Evolutionary conservation across 2,329 filamentous ascomycete genomes (phyloP).

Genomic region (Cladosporium austrohemisphaericum): DNA sequence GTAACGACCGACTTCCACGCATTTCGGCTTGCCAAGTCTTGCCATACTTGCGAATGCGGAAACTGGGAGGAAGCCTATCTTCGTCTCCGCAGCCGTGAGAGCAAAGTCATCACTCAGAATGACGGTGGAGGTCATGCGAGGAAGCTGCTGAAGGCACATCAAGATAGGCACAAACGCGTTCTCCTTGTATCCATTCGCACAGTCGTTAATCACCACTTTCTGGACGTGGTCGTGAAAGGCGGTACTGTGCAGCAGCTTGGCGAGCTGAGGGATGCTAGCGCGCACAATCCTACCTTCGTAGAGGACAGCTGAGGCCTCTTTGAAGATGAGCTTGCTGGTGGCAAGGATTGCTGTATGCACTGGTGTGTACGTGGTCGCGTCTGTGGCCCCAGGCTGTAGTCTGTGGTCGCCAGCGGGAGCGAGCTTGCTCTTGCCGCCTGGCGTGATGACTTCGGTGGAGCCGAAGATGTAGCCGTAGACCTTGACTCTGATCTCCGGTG

Average conservation of each 20-base stretch:
- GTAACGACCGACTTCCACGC: background rate
- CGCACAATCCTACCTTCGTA: slow-evolving; percentile 10
- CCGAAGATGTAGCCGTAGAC: slow-evolving; percentile 6
- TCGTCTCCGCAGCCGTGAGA: too few relatives aligned
- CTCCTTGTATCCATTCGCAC: background rate
- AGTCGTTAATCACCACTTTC: background rate
- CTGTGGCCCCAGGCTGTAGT: background rate
- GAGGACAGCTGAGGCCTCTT: slow-evolving; percentile 17
- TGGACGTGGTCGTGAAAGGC: background rate
- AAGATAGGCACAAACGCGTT: background rate
- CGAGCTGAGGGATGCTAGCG: background rate
- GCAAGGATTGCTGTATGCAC: slow-evolving; percentile 15
- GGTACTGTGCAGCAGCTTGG: background rate
- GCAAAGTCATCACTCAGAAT: slow-evolving; percentile 10
- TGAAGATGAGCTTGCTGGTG: slow-evolving; percentile 12
- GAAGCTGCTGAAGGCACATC: background rate
- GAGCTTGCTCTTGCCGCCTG: background rate
- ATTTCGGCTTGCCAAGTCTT: background rate
- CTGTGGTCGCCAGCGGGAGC: background rate
- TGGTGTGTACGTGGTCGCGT: background rate
- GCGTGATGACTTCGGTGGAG: background rate
- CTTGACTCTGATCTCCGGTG: background rate
- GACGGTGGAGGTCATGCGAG: slow-evolving; percentile 3
- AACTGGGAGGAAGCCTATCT: too few relatives aligned
- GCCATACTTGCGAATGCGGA: background rate